phyloP scores from a whole-genome alignment of 306 rosid species.

The Malus orientalis region DNA sequence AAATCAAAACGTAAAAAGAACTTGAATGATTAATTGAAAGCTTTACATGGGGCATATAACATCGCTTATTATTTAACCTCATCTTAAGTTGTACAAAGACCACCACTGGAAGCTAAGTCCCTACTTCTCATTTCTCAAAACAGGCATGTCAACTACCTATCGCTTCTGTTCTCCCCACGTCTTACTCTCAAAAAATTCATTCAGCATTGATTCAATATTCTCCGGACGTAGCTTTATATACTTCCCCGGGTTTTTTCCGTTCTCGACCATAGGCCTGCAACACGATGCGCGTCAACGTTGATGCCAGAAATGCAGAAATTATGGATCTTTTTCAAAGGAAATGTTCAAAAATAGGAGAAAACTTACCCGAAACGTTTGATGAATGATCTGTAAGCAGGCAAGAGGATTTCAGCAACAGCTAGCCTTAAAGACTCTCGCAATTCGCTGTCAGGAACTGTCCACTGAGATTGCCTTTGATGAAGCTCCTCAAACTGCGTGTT shows the following conservation, averaged over 20 bases:
- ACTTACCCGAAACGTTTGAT: conserved; percentile 77
- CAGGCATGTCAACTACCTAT: conserved; percentile 18
- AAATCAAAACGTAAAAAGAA: not conserved
- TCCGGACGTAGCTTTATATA: conserved; percentile 63
- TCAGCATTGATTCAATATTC: conserved; percentile 72
- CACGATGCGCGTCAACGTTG: not conserved
- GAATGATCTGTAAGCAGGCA: conserved; percentile 95
- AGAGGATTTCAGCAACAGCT: conserved; percentile 90
- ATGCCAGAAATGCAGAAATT: not conserved
- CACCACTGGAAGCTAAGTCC: not conserved
- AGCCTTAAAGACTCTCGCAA: conserved; percentile 87
- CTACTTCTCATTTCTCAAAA: not conserved
- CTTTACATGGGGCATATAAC: not conserved
- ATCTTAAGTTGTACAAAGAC: not conserved
- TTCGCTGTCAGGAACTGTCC: conserved; percentile 97
- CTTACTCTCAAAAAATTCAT: conserved; percentile 86
- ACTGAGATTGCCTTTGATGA: conserved; percentile 88
- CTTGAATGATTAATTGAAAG: not conserved
- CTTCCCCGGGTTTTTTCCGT: conserved; percentile 73
- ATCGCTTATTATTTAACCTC: not conserved
- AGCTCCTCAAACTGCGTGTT: conserved; percentile 78
- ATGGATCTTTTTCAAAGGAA: not conserved
- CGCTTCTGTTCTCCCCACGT: conserved; percentile 78
- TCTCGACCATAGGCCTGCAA: conserved; percentile 83
- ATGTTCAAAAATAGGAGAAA: not conserved